phyloP scores from a whole-genome alignment of 2,329 filamentous ascomycete genomes.

The Verticillium longisporum region DNA sequence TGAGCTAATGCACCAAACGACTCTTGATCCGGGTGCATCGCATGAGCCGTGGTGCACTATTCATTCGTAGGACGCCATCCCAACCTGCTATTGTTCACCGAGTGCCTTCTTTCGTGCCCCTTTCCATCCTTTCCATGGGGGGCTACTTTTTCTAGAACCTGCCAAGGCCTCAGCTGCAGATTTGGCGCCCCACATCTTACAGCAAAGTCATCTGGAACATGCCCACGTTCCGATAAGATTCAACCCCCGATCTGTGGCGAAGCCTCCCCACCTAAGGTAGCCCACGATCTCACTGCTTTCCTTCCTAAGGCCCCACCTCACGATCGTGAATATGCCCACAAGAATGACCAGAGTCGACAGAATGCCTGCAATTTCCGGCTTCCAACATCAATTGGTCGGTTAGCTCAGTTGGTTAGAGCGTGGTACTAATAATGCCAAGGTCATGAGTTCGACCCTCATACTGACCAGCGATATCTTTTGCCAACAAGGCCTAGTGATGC shows the following conservation, averaged over 20 bases:
- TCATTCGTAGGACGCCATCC: too few relatives aligned
- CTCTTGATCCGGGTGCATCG: too few relatives aligned
- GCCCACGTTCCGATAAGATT: neutral
- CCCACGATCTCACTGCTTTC: neutral
- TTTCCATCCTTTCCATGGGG: too few relatives aligned
- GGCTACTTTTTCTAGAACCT: too few relatives aligned
- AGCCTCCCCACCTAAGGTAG: neutral
- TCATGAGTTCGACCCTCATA: neutral
- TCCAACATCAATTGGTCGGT: neutral
- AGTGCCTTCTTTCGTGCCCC: too few relatives aligned
- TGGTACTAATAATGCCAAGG: neutral
- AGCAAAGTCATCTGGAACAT: neutral
- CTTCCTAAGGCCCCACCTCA: neutral
- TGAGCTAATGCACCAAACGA: too few relatives aligned
- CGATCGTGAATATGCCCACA: neutral
- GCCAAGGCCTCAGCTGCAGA: too few relatives aligned
- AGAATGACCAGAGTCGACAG: neutral
- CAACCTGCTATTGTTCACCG: too few relatives aligned
- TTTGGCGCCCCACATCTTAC: too few relatives aligned
- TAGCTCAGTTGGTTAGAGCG: neutral
- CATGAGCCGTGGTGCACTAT: too few relatives aligned
- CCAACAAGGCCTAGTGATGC: neutral
- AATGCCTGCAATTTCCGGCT: neutral
- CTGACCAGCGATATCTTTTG: neutral
- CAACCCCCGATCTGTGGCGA: neutral